Evolutionary conservation across 495 filamentous ascomycete species (phyloP).

Genomic region (Parathielavia appendiculata): DNA sequence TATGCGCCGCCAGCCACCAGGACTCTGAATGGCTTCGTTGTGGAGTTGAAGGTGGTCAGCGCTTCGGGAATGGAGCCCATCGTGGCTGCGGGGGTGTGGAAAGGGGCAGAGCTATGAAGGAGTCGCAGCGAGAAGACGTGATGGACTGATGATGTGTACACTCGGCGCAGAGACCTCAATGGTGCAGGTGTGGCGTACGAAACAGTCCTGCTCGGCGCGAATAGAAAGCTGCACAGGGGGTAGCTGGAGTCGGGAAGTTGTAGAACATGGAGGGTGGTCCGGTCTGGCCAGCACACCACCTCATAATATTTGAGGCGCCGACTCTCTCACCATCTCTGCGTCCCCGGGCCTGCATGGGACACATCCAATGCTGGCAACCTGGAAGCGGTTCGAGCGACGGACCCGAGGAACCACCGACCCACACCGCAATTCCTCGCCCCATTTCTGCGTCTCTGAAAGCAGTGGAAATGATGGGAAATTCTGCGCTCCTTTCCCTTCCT

Average conservation of each 20-base stretch:
- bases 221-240: not conserved
- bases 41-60: not conserved
- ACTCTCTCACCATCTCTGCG: too few relatives aligned
- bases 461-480: not conserved
- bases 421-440: not conserved
- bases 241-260: not conserved
- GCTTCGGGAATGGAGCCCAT: conserved; percentile 20
- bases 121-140: not conserved
- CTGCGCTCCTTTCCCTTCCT: not conserved
- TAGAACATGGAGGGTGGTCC: not conserved
- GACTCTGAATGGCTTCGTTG: conserved; percentile 33
- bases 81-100: not conserved
- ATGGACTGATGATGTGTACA: not conserved
- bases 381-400: conserved; percentile 1
- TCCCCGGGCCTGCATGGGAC: too few relatives aligned
- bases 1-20: conserved; percentile 62
- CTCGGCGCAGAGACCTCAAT: not conserved
- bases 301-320: not conserved
- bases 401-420: not conserved
- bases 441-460: not conserved
- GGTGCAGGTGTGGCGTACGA: not conserved
- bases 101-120: not conserved
- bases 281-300: not conserved
- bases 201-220: not conserved
- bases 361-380: not conserved